Base-by-base conservation (phyloP, 768 basidiomycete species). In the Termitomyces eurrhizus region DNA sequence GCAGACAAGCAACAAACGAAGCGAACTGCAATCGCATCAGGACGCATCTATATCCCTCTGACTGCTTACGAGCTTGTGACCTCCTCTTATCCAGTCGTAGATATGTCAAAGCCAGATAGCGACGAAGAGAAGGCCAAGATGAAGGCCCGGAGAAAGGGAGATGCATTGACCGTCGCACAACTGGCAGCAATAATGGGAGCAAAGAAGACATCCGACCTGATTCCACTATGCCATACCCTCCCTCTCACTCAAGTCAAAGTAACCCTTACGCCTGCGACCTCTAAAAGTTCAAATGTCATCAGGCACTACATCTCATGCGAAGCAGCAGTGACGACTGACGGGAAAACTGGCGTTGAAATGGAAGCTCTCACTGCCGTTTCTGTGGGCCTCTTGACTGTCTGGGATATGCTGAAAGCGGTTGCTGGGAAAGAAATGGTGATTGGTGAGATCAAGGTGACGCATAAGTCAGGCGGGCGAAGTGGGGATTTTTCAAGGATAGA, bases 321-420 rank as follows among this genome's bases (percentile, higher is more conserved):
- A 39, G 90, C 87, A 29, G 87, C 83, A 8, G 90, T 92, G 39
- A 78, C 86, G 44, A 90, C 88, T 64, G 83, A 87, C 70, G 90
- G 91, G 14, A 87, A 86, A 71, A 93, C 93, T 14, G 90, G 94
- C 5, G 91, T 94, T 21, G 92, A 94, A 76, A 94, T 98, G 90
- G 95, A 97, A 74, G 94, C 93, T 26, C 70, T 95, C 58, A 91
- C 88, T n/a, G 88, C 88, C 26, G 93, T 92, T 9, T 86, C 86
- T 1, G 77, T 90, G 35, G 87, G 87, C 6, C 78, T 92, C 36
- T 75, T 95, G 57, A 92, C 92, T 1, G 86, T 95, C 14, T 96
- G 93, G 90, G 93, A 94, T 69, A 95, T 96, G 93, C 80, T 95
- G 35, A 95, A 95, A 74, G 89, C 89, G 5, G 87, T 93, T 2